Conservation (phyloP, 352 stramenopile species). For the Phytophthora ramorum region DNA sequence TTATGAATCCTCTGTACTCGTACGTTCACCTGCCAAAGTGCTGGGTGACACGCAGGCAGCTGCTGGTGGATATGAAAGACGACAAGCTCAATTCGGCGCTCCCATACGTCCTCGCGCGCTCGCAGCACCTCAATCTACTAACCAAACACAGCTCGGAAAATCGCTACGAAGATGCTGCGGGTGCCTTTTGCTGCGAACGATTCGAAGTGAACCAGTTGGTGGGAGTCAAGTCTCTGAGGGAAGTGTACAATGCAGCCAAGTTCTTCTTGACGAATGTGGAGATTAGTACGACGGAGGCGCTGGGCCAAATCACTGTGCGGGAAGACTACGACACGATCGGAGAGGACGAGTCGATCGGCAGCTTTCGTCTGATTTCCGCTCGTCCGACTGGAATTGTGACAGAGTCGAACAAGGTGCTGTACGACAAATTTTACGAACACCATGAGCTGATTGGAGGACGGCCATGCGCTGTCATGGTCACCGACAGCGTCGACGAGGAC, state of each 20-base stretch:
- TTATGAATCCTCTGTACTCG: conserved; percentile 15
- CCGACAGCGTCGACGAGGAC: conserved; percentile 41
- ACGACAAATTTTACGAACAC: conserved; percentile 30
- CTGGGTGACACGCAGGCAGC: conserved; percentile 23
- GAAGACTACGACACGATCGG: conserved; percentile 46
- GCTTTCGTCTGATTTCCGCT: conserved; percentile 35
- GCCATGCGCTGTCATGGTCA: conserved; percentile 26
- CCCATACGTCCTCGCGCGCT: conserved; percentile 23
- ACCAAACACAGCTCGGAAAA: conserved; percentile 24
- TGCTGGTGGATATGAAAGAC: conserved; percentile 26
- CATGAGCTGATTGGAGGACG: conserved; percentile 1
- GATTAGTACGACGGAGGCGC: conserved; percentile 38
- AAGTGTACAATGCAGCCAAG: conserved; percentile 34
- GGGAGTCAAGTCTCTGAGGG: conserved; percentile 26
- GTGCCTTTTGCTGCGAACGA: conserved; percentile 18
- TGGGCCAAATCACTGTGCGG: conserved; percentile 35
- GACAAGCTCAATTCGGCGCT: conserved; percentile 13
- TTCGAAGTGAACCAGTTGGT: conserved; percentile 36
- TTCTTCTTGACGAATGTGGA: conserved; percentile 39
- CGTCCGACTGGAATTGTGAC: conserved; percentile 13
- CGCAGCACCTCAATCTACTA: conserved; percentile 17
- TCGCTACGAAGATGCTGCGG: conserved; percentile 20
- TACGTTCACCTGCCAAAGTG: conserved; percentile 19
- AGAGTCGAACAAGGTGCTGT: conserved; percentile 37
- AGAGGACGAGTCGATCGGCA: conserved; percentile 24